phyloP scores from a whole-genome alignment of 306 rosid species.

The Acmispon strigosus region DNA sequence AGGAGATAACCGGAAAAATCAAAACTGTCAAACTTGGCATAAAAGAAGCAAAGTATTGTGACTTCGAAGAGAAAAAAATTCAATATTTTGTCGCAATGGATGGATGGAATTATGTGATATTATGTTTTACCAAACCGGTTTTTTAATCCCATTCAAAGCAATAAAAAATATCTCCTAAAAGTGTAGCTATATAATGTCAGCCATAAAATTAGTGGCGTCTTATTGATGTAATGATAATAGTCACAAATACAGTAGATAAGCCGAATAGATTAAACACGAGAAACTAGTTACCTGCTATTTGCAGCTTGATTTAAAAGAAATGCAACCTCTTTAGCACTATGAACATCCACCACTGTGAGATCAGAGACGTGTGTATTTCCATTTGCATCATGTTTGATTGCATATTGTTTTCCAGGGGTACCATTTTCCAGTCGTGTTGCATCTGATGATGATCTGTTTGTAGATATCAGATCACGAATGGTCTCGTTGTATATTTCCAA shows the following conservation, averaged over 20 bases:
- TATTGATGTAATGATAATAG: neutral
- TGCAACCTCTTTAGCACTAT: constrained; percentile 81
- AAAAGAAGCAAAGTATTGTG: neutral
- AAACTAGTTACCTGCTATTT: constrained; percentile 69
- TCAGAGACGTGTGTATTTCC: constrained; percentile 85
- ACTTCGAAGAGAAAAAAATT: neutral
- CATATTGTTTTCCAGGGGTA: constrained; percentile 65
- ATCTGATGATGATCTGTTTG: constrained; percentile 48
- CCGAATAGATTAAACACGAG: neutral
- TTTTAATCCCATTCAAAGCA: neutral
- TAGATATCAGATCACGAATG: constrained; percentile 71
- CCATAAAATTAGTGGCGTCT: neutral
- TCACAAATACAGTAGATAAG: neutral
- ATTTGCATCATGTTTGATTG: constrained; percentile 78
- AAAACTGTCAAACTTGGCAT: neutral
- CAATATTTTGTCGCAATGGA: neutral
- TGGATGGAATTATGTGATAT: neutral
- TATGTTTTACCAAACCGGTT: neutral
- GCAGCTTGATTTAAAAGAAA: constrained; percentile 84
- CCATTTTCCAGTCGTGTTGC: constrained; percentile 50
- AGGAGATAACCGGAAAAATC: constrained; percentile 7
- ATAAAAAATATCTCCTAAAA: neutral
- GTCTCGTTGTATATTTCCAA: constrained; percentile 96
- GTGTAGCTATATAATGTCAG: neutral
- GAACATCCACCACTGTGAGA: constrained; percentile 88